phyloP scores from a whole-genome alignment of 345 rosid species.

The Cochlearia excelsa region DNA sequence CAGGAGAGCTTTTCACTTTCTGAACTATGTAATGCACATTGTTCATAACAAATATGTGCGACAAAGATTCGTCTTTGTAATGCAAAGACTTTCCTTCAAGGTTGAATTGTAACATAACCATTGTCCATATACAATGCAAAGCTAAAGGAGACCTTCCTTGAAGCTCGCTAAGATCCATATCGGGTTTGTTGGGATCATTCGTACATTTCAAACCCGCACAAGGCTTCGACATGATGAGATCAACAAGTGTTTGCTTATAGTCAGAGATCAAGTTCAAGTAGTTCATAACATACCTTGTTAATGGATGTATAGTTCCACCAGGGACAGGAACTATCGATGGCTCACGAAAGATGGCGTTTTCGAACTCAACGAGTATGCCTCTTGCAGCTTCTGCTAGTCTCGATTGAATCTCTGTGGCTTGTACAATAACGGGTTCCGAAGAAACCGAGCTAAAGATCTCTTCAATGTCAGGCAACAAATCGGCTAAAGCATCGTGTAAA shows the following conservation, averaged over 20 bases:
- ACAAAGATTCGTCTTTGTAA: slow-evolving; percentile 65
- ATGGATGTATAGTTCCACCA: slow-evolving; percentile 91
- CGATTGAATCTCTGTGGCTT: slow-evolving; percentile 81
- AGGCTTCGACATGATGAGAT: slow-evolving; percentile 77
- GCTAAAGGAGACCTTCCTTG: slow-evolving; percentile 70
- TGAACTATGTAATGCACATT: slow-evolving; percentile 93
- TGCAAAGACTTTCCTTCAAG: slow-evolving; percentile 85
- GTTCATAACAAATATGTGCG: slow-evolving; percentile 84
- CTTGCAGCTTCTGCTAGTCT: slow-evolving; percentile 85
- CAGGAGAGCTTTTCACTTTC: slow-evolving; percentile 73
- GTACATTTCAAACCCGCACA: slow-evolving; percentile 80
- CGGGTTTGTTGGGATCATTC: slow-evolving; percentile 69
- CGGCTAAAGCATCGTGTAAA: slow-evolving; percentile 74
- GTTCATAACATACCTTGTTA: slow-evolving; percentile 98
- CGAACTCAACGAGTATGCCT: slow-evolving; percentile 84
- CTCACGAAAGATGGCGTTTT: slow-evolving; percentile 74
- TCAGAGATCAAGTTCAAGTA: slow-evolving; percentile 90
- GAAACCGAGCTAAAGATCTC: slow-evolving; percentile 57
- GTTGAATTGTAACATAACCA: slow-evolving; percentile 83
- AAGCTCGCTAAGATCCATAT: slow-evolving; percentile 76
- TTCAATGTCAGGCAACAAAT: slow-evolving; percentile 77
- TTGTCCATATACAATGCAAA: slow-evolving; percentile 86
- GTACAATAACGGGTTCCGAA: slow-evolving; percentile 60
- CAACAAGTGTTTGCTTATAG: slow-evolving; percentile 73
- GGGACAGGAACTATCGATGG: slow-evolving; percentile 80